phyloP scores from a whole-genome alignment of 768 basidiomycete genomes.

The Rhizopogon vulgaris region DNA sequence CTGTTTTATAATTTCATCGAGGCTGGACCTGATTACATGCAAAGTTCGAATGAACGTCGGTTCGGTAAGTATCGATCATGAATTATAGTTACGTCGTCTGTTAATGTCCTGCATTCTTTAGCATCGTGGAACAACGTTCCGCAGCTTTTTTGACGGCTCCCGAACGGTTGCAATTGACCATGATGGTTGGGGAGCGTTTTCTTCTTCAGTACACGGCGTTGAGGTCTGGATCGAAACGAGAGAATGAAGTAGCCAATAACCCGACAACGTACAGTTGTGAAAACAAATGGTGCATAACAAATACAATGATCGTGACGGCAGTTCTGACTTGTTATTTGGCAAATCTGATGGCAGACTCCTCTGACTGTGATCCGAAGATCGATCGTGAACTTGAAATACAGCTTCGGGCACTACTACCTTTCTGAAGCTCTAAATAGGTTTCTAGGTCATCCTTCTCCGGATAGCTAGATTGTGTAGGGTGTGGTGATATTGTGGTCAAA shows the following conservation, averaged over 20 bases:
- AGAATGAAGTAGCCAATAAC: background rate
- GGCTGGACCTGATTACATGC: conserved; percentile 17
- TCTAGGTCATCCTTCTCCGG: conserved; percentile 3
- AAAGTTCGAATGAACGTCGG: conserved; percentile 61
- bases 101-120: background rate
- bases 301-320: conserved; percentile 7
- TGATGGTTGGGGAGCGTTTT: conserved; percentile 64
- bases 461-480: background rate
- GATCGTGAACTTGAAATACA: background rate
- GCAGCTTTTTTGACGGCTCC: conserved; percentile 40
- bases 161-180: conserved; percentile 39
- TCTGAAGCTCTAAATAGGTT: conserved; percentile 4
- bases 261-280: background rate
- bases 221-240: conserved; percentile 51
- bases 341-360: conserved; percentile 3
- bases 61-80: conserved; percentile 34
- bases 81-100: background rate
- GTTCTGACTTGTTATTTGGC: background rate
- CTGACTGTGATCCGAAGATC: conserved; percentile 1
- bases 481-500: conserved; percentile 5
- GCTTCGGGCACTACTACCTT: background rate
- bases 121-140: conserved; percentile 33
- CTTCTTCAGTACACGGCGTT: conserved; percentile 47
- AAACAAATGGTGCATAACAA: background rate
- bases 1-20: conserved; percentile 48